Evolutionary conservation across 352 stramenopile genomes (phyloP).

Genomic region (Phytophthora capsici): DNA sequence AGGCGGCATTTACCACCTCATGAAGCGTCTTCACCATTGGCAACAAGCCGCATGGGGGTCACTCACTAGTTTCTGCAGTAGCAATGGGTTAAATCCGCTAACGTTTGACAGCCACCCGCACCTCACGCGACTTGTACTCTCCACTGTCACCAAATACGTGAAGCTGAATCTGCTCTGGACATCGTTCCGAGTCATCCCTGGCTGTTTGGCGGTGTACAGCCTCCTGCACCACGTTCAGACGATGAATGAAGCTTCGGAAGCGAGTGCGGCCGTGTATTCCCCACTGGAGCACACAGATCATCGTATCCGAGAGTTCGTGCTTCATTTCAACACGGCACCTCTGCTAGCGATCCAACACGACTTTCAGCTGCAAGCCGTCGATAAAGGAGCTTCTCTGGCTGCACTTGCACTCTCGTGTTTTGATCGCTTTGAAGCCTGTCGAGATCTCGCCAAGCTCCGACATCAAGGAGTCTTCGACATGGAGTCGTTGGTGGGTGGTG

Average conservation of each 20-base stretch:
- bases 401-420: constrained; percentile 66
- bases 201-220: constrained; percentile 52
- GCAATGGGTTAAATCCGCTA: constrained; percentile 26
- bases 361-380: constrained; percentile 47
- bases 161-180: constrained; percentile 71
- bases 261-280: constrained; percentile 25
- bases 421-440: constrained; percentile 48
- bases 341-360: constrained; percentile 66
- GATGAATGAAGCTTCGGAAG: background rate
- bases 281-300: constrained; percentile 46
- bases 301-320: constrained; percentile 59
- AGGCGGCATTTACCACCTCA: constrained; percentile 55
- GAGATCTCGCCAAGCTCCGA: constrained; percentile 60
- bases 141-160: constrained; percentile 59
- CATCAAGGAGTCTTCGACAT: constrained; percentile 59
- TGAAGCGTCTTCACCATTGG: constrained; percentile 73
- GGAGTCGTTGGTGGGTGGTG: constrained; percentile 40
- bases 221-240: constrained; percentile 38
- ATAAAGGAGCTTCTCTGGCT: constrained; percentile 31
- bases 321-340: constrained; percentile 63
- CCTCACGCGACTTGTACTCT: constrained; percentile 60
- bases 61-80: constrained; percentile 49
- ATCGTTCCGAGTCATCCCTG: constrained; percentile 50
- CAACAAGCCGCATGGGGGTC: constrained; percentile 60
- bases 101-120: constrained; percentile 63